Evolutionary conservation across 805 yeast genomes (phyloP).

Genomic region (Hermanozyma aechmeae): DNA sequence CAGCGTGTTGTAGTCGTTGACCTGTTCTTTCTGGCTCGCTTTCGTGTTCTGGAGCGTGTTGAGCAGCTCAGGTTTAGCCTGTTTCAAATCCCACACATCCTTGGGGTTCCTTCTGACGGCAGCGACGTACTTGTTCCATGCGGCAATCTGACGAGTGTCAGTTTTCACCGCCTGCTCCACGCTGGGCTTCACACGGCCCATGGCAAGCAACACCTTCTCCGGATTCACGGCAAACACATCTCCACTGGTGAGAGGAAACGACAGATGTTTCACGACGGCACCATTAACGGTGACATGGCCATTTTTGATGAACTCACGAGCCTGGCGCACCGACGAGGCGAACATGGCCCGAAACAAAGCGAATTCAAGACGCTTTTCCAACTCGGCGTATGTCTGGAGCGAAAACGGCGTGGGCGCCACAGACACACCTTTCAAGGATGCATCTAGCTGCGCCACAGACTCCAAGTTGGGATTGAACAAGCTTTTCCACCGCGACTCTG

Average conservation of each 20-base stretch:
- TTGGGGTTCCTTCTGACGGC: conserved; percentile 49
- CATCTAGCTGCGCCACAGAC: conserved; percentile 84
- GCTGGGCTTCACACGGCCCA: conserved; percentile 81
- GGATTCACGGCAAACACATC: conserved; percentile 84
- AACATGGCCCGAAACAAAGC: conserved; percentile 89
- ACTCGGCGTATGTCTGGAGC: conserved; percentile 77
- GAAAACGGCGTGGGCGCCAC: conserved; percentile 68
- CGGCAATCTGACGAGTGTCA: conserved; percentile 61
- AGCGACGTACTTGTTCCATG: conserved; percentile 69
- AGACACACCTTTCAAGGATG: conserved; percentile 55
- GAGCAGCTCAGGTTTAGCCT: conserved; percentile 32
- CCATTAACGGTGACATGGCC: conserved; percentile 88
- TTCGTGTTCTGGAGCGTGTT: conserved; percentile 14
- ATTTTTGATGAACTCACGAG: conserved; percentile 74
- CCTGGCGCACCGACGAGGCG: conserved; percentile 90
- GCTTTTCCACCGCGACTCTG: conserved; percentile 74
- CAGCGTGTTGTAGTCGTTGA: conserved; percentile 24
- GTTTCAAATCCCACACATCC: conserved; percentile 42
- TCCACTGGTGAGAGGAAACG: conserved; percentile 70
- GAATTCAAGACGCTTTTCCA: conserved; percentile 83
- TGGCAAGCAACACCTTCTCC: conserved; percentile 71
- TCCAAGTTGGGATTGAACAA: conserved; percentile 62
- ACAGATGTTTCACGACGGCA: conserved; percentile 64
- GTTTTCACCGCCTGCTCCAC: conserved; percentile 55
- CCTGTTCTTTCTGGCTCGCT: conserved; percentile 7